Base-by-base conservation (phyloP, 2,329 filamentous ascomycete genomes). In the Pyrenophora seminiperda region DNA sequence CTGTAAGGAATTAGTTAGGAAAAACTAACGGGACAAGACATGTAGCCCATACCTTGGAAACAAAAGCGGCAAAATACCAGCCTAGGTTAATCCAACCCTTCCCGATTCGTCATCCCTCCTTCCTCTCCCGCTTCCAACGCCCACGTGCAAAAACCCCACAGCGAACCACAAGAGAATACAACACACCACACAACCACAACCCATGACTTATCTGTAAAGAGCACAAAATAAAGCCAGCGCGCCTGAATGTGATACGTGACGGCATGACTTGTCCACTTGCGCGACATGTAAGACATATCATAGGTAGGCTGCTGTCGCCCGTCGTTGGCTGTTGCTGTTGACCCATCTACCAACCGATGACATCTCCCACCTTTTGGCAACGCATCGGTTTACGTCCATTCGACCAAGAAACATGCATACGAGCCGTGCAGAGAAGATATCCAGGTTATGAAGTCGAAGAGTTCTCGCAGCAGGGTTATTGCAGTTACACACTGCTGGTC, bases 101-200 rank as follows among this genome's bases (percentile, higher is more conserved):
- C 41, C 38, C 46, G 30, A n/a, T n/a, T n/a, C 30, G 34, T 24
- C 19, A 9, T 31, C 44, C 36, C 11, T 51, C 34, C 36, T 43
- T 34, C 45, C 22, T 53, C 39, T 47, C 52, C 49, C 38, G 41
- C 38, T 17, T 17, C 34, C 43, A 31, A 51, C 46, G 24, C 36
- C 33, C 56, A 59, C 53, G 54, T 60, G 56, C 54, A 14, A 34
- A n/a, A n/a, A 17, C 9, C 10, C 9, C 10, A 15, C 30, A 45
- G 40, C 59, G 59, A 64, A 64, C 50, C 56, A 58, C 30, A 36
- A 29, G 18, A 7, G 32, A 22, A 15, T 49, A 22, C 62, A 14
- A 41, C 52, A 60, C 58, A 63, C 56, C 60, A 54, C 18, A 10
- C 5, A 29, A 22, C 19, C 29, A n/a, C 20, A 7, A 30, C 32